phyloP scores from a whole-genome alignment of 2,329 filamentous ascomycete genomes.

The Curvularia eragrostidis region DNA sequence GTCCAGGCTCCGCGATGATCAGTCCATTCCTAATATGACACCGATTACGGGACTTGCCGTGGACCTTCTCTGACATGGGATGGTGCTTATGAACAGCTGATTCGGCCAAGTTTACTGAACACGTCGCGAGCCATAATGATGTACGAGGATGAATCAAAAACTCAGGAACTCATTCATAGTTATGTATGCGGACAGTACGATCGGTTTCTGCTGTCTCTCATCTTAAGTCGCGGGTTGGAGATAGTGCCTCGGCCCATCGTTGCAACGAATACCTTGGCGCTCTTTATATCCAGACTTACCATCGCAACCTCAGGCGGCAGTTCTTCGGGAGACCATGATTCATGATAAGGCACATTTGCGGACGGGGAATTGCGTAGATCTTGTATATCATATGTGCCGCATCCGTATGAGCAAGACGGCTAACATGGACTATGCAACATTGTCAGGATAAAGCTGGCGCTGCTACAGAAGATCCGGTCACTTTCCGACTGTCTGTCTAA shows the following conservation, averaged over 20 bases:
- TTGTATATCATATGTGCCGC: not conserved
- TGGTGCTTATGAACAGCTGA: not conserved
- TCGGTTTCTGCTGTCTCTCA: not conserved
- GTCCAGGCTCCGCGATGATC: not conserved
- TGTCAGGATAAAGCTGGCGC: not conserved
- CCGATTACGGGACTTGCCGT: not conserved
- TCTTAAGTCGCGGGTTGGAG: not conserved
- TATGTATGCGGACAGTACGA: conserved; percentile 1
- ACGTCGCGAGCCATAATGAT: not conserved
- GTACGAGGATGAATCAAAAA: not conserved
- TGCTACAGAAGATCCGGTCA: not conserved
- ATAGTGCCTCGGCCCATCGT: not conserved
- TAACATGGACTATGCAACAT: not conserved
- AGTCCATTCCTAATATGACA: not conserved
- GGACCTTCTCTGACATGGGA: not conserved
- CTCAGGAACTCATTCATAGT: not conserved
- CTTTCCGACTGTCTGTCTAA: not conserved
- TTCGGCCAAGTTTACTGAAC: conserved; percentile 2
- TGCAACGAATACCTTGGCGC: not conserved
- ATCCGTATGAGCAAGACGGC: not conserved
- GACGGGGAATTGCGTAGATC: not conserved
- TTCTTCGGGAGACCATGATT: conserved; percentile 1
- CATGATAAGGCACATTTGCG: not conserved
- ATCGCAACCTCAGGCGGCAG: not conserved
- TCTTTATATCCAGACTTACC: not conserved